Evolutionary conservation across 345 rosid species (phyloP), one percentile per base, ranked within the genome.

Genomic region (Corymbia maculata): DNA sequence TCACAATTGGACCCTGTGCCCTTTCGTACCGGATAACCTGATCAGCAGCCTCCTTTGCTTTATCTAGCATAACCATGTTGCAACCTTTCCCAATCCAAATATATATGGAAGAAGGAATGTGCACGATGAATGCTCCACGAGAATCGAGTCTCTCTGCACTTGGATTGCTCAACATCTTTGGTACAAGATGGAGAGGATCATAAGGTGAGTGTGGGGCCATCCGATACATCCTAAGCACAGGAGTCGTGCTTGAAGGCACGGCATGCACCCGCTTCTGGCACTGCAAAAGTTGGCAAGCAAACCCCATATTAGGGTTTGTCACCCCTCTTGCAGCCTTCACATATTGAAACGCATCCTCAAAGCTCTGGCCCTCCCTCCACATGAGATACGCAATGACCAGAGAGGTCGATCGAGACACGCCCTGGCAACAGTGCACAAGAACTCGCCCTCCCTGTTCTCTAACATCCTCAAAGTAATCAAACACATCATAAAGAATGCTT

Each of bases 161-260:
- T 5, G 95, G 93, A 88, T 90, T 86, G 88, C 87, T 90, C 87
- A 95, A 85, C 95, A 93, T 91, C 86, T 95, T 95, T 7, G 97
- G 96, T 28, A 95, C 97, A 51, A 95, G 95, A 91, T 95, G 97
- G 47, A 95, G 95, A 88, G 97, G 93, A 90, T 93, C 97, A 79
- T 95, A 95, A 6, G 97, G 91, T 3, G 97, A 95, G 90, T 95
- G 97, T 44, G 97, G 97, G 52, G 97, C 97, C 94, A 95, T 92
- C 75, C 95, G 88, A 87, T 93, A 95, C 91, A 95, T 88, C 91
- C 97, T 91, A 70, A 94, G 94, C 88, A 93, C 88, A 24, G 94
- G 93, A 88, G 90, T 91, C 0, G 94, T 94, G 90, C 94, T 94
- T 53, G 97, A 94, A 85, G 95, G 96, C 82, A 92, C 92, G 12